Evolutionary conservation across 352 stramenopile species (phyloP).

Genomic region (Thraustochytrium striatum): DNA sequence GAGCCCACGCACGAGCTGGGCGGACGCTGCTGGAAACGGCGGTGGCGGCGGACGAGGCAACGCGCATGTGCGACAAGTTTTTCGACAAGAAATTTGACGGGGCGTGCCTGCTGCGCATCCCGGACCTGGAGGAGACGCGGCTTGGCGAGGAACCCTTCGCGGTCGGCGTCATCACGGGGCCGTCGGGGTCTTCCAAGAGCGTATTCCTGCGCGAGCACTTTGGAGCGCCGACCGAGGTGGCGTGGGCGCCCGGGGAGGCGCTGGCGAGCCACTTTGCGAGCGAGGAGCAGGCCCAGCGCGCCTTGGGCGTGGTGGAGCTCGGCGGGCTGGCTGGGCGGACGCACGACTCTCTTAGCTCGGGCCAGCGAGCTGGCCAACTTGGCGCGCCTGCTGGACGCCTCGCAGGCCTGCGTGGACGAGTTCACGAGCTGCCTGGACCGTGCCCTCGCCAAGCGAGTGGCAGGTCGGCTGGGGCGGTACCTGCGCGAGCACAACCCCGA

Average conservation of each 20-base stretch:
- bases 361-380: conserved; percentile 32
- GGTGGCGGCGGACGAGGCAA: conserved; percentile 3
- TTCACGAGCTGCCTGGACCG: conserved; percentile 35
- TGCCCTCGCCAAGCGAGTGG: background rate
- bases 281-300: background rate
- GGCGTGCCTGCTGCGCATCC: conserved; percentile 15
- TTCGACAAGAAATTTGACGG: conserved; percentile 28
- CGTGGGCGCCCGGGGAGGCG: background rate
- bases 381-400: background rate
- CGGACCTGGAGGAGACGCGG: background rate
- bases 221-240: background rate
- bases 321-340: background rate
- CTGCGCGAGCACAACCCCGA: background rate
- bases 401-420: conserved; percentile 20
- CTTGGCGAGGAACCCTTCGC: background rate
- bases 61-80: conserved; percentile 1
- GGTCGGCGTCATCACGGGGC: conserved; percentile 23
- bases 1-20: background rate
- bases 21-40: background rate
- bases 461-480: background rate
- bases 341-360: background rate
- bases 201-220: conserved; percentile 34
- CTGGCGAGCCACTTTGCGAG: conserved; percentile 7
- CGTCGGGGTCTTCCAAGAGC: conserved; percentile 35
- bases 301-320: background rate